Evolutionary conservation across 257 asterid species (phyloP).

Genomic region (Gentiana dahurica): DNA sequence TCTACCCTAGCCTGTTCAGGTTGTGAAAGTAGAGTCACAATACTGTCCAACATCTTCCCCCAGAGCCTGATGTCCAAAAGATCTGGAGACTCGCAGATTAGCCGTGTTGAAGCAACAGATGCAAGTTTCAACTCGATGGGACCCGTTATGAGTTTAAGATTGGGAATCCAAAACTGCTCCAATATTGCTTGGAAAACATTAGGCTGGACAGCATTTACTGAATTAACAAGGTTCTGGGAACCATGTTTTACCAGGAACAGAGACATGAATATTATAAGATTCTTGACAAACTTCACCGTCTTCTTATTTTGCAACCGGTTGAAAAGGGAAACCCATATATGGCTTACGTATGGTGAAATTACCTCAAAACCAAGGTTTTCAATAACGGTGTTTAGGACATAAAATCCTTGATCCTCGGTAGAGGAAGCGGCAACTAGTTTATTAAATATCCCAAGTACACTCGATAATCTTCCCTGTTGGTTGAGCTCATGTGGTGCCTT

Average conservation of each 20-base stretch:
- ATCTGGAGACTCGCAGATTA: slow-evolving; percentile 43
- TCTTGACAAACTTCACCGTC: slow-evolving; percentile 62
- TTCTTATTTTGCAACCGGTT: slow-evolving; percentile 51
- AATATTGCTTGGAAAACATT: slow-evolving; percentile 46
- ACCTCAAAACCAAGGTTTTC: slow-evolving; percentile 45
- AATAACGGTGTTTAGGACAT: slow-evolving; percentile 88
- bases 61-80: slow-evolving; percentile 28
- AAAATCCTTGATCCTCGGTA: slow-evolving; percentile 86
- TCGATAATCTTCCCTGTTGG: slow-evolving; percentile 67
- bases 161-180: slow-evolving; percentile 81
- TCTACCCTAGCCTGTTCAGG: slow-evolving; percentile 38
- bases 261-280: slow-evolving; percentile 77
- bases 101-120: no score
- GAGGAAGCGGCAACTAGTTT: slow-evolving; percentile 51
- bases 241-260: slow-evolving; percentile 81
- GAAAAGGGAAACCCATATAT: no score
- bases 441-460: slow-evolving; percentile 70
- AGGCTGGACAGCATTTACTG: slow-evolving; percentile 70
- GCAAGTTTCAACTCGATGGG: slow-evolving; percentile 33
- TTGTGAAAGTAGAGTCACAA: slow-evolving; percentile 59
- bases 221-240: slow-evolving; percentile 49
- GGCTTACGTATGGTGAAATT: no score
- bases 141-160: slow-evolving; percentile 66
- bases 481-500: slow-evolving; percentile 76
- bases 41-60: slow-evolving; percentile 53